These are phyloP conservation scores for Penicillium sclerotiorum DNA, from an alignment of 2,329 filamentous ascomycete species.

Conservation along the genomic window DNA sequence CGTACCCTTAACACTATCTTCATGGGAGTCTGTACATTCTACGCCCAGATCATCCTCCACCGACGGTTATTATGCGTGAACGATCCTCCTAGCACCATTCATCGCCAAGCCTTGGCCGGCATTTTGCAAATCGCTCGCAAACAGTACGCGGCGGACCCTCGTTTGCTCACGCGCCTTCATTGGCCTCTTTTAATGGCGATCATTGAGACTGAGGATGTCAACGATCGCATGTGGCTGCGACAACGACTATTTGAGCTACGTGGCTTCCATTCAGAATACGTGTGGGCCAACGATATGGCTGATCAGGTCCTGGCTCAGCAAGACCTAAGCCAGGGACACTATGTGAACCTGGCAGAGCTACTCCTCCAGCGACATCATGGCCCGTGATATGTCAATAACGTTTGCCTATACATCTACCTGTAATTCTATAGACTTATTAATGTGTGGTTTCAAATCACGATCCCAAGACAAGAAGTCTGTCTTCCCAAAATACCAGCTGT, in stretches of 20 bases:
- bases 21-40: constrained; percentile 37
- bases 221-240: constrained; percentile 35
- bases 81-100: constrained; percentile 21
- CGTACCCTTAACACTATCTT: constrained; percentile 41
- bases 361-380: constrained; percentile 24
- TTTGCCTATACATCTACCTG: constrained; percentile 15
- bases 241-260: constrained; percentile 33
- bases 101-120: constrained; percentile 31
- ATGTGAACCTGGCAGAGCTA: constrained; percentile 31
- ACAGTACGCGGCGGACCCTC: constrained; percentile 33
- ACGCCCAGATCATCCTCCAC: constrained; percentile 37
- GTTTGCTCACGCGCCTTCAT: constrained; percentile 34
- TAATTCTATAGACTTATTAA: constrained; percentile 19
- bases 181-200: constrained; percentile 39
- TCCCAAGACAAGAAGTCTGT: background rate
- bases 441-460: constrained; percentile 5
- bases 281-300: constrained; percentile 33
- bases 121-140: constrained; percentile 39
- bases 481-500: background rate
- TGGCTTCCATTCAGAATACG: constrained; percentile 32
- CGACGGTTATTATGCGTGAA: constrained; percentile 33
- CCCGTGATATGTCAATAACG: constrained; percentile 12
- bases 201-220: constrained; percentile 33
- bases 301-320: constrained; percentile 33
- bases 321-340: constrained; percentile 24